phyloP scores from a whole-genome alignment of 2,329 filamentous ascomycete genomes.

The Moelleriella libera region DNA sequence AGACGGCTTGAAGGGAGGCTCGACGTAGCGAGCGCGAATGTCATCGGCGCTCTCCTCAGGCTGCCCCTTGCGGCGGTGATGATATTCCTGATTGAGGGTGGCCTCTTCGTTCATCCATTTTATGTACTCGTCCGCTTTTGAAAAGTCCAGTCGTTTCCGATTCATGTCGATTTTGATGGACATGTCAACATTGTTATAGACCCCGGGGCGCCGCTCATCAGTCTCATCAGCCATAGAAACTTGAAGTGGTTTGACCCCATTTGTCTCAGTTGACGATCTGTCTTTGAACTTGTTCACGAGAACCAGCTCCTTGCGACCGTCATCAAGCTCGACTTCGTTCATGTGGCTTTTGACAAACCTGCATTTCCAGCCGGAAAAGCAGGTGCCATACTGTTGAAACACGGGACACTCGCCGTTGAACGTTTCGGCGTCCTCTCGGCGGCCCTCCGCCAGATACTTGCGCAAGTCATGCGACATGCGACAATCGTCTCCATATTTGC shows the following conservation, averaged over 20 bases:
- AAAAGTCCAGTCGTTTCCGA: slow-evolving; percentile 55
- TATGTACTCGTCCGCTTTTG: slow-evolving; percentile 62
- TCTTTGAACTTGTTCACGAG: slow-evolving; percentile 34
- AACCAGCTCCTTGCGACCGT: slow-evolving; percentile 72
- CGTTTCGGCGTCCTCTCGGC: slow-evolving; percentile 63
- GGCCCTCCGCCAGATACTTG: slow-evolving; percentile 70
- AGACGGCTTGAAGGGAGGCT: slow-evolving; percentile 76
- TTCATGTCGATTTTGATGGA: slow-evolving; percentile 61
- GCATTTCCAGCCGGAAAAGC: slow-evolving; percentile 84
- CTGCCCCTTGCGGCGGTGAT: slow-evolving; percentile 27
- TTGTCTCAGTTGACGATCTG: slow-evolving; percentile 3
- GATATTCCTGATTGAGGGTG: slow-evolving; percentile 21
- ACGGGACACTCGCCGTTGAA: slow-evolving; percentile 71
- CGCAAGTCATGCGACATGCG: slow-evolving; percentile 73
- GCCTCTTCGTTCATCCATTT: slow-evolving; percentile 61
- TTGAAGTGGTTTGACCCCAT: slow-evolving; percentile 3
- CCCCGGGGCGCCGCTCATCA: slow-evolving; percentile 41
- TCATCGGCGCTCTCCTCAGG: slow-evolving; percentile 42
- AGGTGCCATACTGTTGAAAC: slow-evolving; percentile 62
- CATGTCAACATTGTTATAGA: slow-evolving; percentile 61
- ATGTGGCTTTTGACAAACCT: slow-evolving; percentile 83
- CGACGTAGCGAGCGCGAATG: slow-evolving; percentile 65
- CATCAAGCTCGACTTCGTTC: slow-evolving; percentile 59
- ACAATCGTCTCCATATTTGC: slow-evolving; percentile 68
- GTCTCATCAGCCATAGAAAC: slow-evolving; percentile 15